phyloP scores from a whole-genome alignment of 73 alveolate species.

The Paramecium primaurelia region DNA sequence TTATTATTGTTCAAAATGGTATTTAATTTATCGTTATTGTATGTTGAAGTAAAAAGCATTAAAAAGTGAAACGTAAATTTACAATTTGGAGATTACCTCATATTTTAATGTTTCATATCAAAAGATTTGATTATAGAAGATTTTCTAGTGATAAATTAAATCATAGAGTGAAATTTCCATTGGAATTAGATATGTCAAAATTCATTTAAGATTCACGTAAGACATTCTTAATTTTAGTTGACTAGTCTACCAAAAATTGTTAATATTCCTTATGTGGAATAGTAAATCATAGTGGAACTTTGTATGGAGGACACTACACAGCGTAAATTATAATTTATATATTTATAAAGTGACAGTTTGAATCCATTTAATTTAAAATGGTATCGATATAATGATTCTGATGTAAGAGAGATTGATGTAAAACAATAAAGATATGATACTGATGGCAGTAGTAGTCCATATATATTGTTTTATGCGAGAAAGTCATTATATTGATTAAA shows the following conservation, averaged over 20 bases:
- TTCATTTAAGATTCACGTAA: constrained; percentile 42
- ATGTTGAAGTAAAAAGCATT: constrained; percentile 25
- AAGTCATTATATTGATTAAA: not conserved
- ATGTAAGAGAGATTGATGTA: constrained; percentile 38
- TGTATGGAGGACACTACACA: constrained; percentile 62
- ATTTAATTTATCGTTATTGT: not conserved
- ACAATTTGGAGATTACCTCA: constrained; percentile 47
- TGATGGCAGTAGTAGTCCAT: constrained; percentile 57
- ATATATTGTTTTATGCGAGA: constrained; percentile 34
- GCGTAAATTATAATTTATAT: constrained; percentile 47
- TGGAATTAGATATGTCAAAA: constrained; percentile 38
- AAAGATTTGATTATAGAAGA: constrained; percentile 52
- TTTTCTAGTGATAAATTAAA: constrained; percentile 32
- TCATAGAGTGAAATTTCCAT: constrained; percentile 46
- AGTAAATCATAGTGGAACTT: constrained; percentile 61
- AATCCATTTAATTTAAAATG: constrained; percentile 55
- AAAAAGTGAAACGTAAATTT: constrained; percentile 36
- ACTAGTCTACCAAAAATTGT: not conserved
- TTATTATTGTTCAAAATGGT: constrained; percentile 51
- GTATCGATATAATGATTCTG: constrained; percentile 59
- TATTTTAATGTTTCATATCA: constrained; percentile 41
- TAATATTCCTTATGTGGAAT: constrained; percentile 44
- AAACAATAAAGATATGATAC: constrained; percentile 19
- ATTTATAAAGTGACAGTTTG: constrained; percentile 11
- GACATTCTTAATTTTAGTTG: not conserved